Conservation (phyloP, 2,329 filamentous ascomycete species). For the Ceratocystis cubensis region DNA sequence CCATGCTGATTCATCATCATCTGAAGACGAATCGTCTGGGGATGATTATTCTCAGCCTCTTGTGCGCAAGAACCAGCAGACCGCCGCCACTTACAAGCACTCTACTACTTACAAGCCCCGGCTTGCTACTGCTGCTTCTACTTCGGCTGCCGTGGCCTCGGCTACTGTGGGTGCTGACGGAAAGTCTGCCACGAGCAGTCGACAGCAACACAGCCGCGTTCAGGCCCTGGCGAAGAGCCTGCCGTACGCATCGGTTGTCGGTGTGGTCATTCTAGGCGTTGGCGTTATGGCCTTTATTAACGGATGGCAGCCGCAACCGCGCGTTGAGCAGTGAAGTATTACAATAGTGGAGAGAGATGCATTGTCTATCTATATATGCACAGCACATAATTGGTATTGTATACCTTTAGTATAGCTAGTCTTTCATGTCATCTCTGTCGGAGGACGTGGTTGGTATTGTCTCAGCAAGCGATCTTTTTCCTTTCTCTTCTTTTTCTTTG, state of each 20-base stretch:
- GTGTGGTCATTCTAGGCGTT: conserved; percentile 69
- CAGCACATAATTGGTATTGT: too few relatives aligned
- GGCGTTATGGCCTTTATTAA: conserved; percentile 80
- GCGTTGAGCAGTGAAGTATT: conserved; percentile 21
- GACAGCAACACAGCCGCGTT: conserved; percentile 9
- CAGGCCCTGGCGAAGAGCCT: conserved; percentile 38
- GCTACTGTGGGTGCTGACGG: background rate
- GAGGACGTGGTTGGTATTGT: background rate
- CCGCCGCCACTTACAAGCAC: background rate
- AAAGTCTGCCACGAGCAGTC: background rate
- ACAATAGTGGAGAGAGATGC: background rate
- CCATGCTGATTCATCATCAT: conserved; percentile 8
- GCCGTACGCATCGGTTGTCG: conserved; percentile 70
- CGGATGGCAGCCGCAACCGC: conserved; percentile 52
- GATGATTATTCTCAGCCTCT: background rate
- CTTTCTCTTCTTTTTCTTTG: conserved; percentile 2
- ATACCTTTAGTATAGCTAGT: background rate
- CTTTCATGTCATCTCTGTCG: background rate
- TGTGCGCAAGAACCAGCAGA: background rate
- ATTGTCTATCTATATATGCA: background rate
- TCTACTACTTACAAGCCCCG: too few relatives aligned
- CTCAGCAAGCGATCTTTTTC: conserved; percentile 5
- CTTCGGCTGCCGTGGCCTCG: background rate
- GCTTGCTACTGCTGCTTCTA: too few relatives aligned
- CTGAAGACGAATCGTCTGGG: conserved; percentile 10